These are phyloP conservation scores for Penicillium atrosanguineum DNA, from an alignment of 495 filamentous ascomycete genomes.

Conservation along the genomic window DNA sequence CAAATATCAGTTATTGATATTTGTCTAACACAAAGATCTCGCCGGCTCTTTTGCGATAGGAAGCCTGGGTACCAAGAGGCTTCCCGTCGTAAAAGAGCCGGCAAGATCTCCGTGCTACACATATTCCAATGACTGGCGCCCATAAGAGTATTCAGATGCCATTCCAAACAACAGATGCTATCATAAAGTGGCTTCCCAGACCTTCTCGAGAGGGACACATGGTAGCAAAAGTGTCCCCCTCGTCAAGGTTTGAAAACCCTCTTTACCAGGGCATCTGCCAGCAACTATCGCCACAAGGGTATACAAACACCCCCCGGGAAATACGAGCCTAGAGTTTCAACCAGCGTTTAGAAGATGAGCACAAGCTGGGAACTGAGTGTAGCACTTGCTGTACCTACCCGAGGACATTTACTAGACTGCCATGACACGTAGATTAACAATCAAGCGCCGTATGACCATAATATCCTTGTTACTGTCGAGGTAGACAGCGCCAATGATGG, in stretches of 20 bases:
- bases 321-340: not conserved
- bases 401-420: too few relatives aligned
- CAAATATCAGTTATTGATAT: not conserved
- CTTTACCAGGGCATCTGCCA: conserved; percentile 12
- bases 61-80: not conserved
- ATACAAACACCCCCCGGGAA: conserved; percentile 3
- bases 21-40: not conserved
- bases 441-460: not conserved
- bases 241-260: not conserved
- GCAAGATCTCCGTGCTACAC: not conserved
- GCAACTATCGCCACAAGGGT: conserved; percentile 14
- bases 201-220: not conserved
- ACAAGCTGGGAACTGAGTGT: too few relatives aligned
- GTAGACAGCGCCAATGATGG: conserved; percentile 10
- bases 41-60: not conserved
- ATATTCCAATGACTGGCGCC: too few relatives aligned
- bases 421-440: not conserved
- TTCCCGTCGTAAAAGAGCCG: not conserved
- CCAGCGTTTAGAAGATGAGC: too few relatives aligned
- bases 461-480: conserved; percentile 6
- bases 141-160: not conserved
- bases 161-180: conserved; percentile 2
- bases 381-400: too few relatives aligned
- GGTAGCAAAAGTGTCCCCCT: conserved; percentile 1
- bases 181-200: conserved; percentile 4